phyloP scores from a whole-genome alignment of 2,329 filamentous ascomycete species.

The Venturia aucupariae region DNA sequence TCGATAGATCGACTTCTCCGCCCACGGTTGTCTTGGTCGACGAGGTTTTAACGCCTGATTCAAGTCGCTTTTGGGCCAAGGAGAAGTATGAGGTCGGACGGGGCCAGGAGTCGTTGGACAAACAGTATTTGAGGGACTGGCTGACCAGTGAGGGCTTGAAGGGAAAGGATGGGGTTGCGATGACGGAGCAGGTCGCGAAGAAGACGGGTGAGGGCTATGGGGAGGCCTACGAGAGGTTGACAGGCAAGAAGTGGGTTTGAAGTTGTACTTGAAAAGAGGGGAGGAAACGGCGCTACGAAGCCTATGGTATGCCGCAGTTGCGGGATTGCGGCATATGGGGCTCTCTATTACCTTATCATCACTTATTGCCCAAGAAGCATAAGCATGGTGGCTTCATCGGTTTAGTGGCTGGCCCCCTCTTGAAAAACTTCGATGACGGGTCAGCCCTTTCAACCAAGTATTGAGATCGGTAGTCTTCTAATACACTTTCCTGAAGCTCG shows the following conservation, averaged over 20 bases:
- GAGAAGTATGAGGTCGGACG: conserved; percentile 62
- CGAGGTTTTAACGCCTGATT: conserved; percentile 71
- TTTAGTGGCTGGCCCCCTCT: no score
- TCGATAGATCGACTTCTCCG: conserved; percentile 52
- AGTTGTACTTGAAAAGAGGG: neutral
- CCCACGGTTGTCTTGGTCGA: conserved; percentile 59
- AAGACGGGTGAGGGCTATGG: conserved; percentile 64
- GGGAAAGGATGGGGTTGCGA: conserved; percentile 60
- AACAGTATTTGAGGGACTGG: conserved; percentile 70
- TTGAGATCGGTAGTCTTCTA: no score
- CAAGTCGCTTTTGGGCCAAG: conserved; percentile 76
- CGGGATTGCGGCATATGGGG: neutral
- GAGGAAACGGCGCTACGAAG: neutral
- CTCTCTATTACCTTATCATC: neutral
- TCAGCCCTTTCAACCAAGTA: no score
- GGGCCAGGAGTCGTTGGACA: conserved; percentile 79
- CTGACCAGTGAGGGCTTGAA: conserved; percentile 63
- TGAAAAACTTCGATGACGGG: no score
- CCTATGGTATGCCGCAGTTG: neutral
- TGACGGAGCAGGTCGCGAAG: conserved; percentile 61
- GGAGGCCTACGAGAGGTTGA: conserved; percentile 65
- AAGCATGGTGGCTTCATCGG: no score
- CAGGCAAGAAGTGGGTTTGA: conserved; percentile 41
- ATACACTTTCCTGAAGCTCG: no score
- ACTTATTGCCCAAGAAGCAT: neutral